These are phyloP conservation scores for Gyromitra esculenta DNA, from an alignment of 2,329 filamentous ascomycete species.

Conservation along the genomic window DNA sequence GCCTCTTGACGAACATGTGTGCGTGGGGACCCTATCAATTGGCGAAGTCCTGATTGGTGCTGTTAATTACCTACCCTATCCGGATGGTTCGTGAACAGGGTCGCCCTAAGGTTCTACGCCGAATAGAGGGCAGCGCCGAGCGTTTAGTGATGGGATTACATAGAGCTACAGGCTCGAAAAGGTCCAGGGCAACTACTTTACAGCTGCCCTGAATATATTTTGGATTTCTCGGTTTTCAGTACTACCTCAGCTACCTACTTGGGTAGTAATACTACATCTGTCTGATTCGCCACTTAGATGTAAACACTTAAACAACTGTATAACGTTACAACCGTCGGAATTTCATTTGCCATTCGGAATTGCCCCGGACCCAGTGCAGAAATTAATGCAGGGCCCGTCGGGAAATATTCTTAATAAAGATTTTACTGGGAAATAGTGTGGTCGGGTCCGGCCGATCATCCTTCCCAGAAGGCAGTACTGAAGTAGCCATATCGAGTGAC, in stretches of 20 bases:
- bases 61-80: slow-evolving; percentile 28
- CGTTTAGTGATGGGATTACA: not conserved
- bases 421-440: not conserved
- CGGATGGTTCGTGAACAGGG: not conserved
- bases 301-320: not conserved
- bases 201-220: too few species aligned
- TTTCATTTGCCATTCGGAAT: not conserved
- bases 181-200: too few species aligned
- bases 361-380: not conserved
- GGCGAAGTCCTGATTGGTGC: not conserved
- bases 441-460: slow-evolving; percentile 7
- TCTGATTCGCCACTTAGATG: not conserved
- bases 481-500: not conserved
- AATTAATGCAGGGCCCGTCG: not conserved
- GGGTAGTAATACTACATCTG: not conserved
- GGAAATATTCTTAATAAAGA: not conserved
- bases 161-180: too few species aligned
- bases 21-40: slow-evolving; percentile 4
- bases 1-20: slow-evolving; percentile 10
- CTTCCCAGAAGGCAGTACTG: not conserved
- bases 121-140: slow-evolving; percentile 11
- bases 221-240: too few species aligned
- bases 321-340: not conserved
- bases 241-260: not conserved
- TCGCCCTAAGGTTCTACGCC: not conserved